Base-by-base conservation (phyloP, 768 basidiomycete genomes). In the Suillus spraguei region DNA sequence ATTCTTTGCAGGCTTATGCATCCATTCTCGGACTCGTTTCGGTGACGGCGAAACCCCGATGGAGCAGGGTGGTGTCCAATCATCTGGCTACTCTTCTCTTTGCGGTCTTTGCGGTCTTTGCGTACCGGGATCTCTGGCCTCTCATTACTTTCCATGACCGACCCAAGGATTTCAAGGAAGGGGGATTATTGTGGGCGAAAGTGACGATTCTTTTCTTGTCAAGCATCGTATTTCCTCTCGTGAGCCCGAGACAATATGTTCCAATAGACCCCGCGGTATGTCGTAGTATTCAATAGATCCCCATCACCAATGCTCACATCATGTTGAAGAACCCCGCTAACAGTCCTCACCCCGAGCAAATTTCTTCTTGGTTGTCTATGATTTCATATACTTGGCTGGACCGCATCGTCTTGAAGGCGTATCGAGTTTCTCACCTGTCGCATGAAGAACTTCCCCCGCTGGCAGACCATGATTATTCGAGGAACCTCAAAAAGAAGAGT, bases 81-180 rank as follows among this genome's bases (percentile, higher is more conserved):
- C 88, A 89, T 68, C 72, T 85, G 65, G 80, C 80, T 62, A 69
- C 76, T 22, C 67, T 89, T 1, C 72, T 88, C 11, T 66, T 86
- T n/a, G 73, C 76, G 33, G 77, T 77, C 5, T 83, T 85, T 69
- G 66, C 67, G 11, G 78, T 87, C 9, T 89, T 81, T 67, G 73
- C 75, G 39, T 87, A 86, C 67, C 81, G 88, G n/a, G 83, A 86
- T 68, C 58, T 90, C 8, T 87, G 80, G 71, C 89, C 89, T 14
- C 68, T 89, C 10, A 74, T 80, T 17, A 89, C 87, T 0, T 88
- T 78, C 71, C 79, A 77, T n/a, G 73, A 80, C 28, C 41, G 61
- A 16, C 85, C 87, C 8, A 64, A 75, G n/a, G 89, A 91, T 66
- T 67, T 70, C 2, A 69, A 70, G 1, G 84, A 84, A 66, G 82